Percentiles rank a stretch among this genome's conserved stretches.
Conservation (phyloP, 306 rosid genomes). For the Castanopsis chinensis region DNA sequence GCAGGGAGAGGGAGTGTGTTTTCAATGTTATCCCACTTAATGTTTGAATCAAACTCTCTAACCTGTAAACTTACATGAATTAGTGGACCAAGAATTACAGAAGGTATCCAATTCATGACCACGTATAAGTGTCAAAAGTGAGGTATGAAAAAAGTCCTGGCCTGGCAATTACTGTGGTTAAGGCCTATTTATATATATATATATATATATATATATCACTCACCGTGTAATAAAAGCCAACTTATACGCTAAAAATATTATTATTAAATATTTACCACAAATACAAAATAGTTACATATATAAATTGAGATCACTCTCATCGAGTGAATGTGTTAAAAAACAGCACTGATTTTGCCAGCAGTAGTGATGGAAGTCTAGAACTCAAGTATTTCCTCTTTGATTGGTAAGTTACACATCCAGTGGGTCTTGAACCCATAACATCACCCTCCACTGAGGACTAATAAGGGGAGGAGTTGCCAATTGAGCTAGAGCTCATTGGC, state of each 20-base stretch:
- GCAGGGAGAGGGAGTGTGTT: constrained; percentile 63
- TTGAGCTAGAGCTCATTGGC: too few species aligned
- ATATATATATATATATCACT: not conserved
- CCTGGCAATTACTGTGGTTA: constrained; percentile 18
- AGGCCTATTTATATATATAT: not conserved
- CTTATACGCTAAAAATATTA: not conserved
- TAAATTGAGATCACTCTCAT: not conserved
- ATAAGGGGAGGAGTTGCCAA: too few species aligned
- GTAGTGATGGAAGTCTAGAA: not conserved
- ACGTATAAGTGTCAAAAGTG: not conserved
- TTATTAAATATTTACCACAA: not conserved
- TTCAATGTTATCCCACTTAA: constrained; percentile 88
- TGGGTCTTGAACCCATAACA: too few species aligned
- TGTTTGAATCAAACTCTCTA: constrained; percentile 84
- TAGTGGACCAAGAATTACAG: constrained; percentile 21
- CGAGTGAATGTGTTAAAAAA: not conserved
- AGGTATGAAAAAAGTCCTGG: not conserved
- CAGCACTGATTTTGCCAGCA: not conserved
- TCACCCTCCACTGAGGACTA: too few species aligned
- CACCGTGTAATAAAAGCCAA: not conserved
- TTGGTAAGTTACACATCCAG: too few species aligned
- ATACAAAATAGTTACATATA: not conserved
- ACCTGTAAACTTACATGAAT: constrained; percentile 53
- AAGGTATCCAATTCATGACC: constrained; percentile 16
- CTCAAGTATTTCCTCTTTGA: not conserved